Conservation (phyloP, 2,329 filamentous ascomycete genomes). For the Massarina eburnea region DNA sequence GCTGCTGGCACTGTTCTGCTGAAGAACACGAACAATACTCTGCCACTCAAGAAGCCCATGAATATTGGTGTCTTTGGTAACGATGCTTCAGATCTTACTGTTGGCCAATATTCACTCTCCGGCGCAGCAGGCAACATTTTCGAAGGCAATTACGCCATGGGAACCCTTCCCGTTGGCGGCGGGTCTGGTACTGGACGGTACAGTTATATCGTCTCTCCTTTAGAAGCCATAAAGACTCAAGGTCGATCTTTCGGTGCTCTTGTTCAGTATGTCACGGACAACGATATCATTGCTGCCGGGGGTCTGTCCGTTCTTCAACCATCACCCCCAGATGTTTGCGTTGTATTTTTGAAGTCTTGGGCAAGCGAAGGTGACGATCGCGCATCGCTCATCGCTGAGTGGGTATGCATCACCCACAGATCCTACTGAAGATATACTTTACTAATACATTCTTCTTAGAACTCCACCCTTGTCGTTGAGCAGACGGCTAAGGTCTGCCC, state of each 20-base stretch:
- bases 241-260: conserved; percentile 32
- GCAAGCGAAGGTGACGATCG: conserved; percentile 50
- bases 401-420: conserved; percentile 16
- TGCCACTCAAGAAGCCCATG: conserved; percentile 55
- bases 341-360: conserved; percentile 61
- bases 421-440: neutral
- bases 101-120: conserved; percentile 43
- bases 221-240: conserved; percentile 44
- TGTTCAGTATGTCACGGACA: conserved; percentile 51
- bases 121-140: conserved; percentile 6
- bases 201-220: conserved; percentile 43
- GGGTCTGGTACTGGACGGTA: conserved; percentile 46
- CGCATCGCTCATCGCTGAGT: conserved; percentile 42
- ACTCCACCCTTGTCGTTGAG: conserved; percentile 44
- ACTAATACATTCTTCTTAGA: conserved; percentile 8
- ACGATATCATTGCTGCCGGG: conserved; percentile 34
- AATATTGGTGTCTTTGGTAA: conserved; percentile 54
- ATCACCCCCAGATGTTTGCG: conserved; percentile 46
- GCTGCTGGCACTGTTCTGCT: conserved; percentile 46
- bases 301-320: conserved; percentile 31
- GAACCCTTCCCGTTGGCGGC: conserved; percentile 48
- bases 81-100: conserved; percentile 50
- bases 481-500: conserved; percentile 46
- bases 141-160: conserved; percentile 35
- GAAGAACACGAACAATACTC: conserved; percentile 51